Percentiles rank a stretch among this genome's conserved stretches.
Conservation (phyloP, 2,329 filamentous ascomycete genomes). For the Colletotrichum abscissum region DNA sequence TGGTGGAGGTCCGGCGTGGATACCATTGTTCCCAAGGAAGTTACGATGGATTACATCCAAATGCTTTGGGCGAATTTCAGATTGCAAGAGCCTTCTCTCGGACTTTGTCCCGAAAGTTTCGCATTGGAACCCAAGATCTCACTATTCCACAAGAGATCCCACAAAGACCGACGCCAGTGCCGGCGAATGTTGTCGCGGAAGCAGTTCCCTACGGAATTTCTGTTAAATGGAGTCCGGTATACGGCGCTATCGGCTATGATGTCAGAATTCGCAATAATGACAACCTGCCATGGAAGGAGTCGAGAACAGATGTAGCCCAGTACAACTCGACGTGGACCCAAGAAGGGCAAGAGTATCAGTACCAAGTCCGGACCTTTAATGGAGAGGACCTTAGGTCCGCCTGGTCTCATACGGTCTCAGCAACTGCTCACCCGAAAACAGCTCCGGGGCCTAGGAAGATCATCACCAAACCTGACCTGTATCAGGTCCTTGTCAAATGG, state of each 20-base stretch:
- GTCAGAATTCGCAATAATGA: constrained; percentile 12
- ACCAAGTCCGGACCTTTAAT: constrained; percentile 27
- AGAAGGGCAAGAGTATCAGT: constrained; percentile 24
- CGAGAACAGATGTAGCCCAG: not conserved
- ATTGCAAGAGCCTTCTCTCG: constrained; percentile 53
- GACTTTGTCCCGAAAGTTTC: constrained; percentile 41
- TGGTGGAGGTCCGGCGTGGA: constrained; percentile 46
- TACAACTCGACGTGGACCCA: constrained; percentile 15
- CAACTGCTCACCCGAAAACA: not conserved
- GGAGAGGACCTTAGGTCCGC: constrained; percentile 23
- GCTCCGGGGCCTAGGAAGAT: not conserved
- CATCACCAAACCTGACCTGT: constrained; percentile 15
- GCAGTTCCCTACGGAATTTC: constrained; percentile 32
- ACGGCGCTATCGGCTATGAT: constrained; percentile 39
- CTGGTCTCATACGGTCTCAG: constrained; percentile 15
- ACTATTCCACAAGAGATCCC: constrained; percentile 39
- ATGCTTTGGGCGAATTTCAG: constrained; percentile 52
- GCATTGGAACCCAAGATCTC: constrained; percentile 39
- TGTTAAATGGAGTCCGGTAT: constrained; percentile 39
- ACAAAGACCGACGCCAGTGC: constrained; percentile 32
- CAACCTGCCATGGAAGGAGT: not conserved
- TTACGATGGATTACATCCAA: constrained; percentile 56
- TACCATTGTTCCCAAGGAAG: constrained; percentile 45
- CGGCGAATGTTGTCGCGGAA: constrained; percentile 29
- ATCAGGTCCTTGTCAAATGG: not conserved